Evolutionary conservation across 2,329 filamentous ascomycete species (phyloP), one percentile per base, ranked within the genome.

Genomic region (Colletotrichum plurivorum): DNA sequence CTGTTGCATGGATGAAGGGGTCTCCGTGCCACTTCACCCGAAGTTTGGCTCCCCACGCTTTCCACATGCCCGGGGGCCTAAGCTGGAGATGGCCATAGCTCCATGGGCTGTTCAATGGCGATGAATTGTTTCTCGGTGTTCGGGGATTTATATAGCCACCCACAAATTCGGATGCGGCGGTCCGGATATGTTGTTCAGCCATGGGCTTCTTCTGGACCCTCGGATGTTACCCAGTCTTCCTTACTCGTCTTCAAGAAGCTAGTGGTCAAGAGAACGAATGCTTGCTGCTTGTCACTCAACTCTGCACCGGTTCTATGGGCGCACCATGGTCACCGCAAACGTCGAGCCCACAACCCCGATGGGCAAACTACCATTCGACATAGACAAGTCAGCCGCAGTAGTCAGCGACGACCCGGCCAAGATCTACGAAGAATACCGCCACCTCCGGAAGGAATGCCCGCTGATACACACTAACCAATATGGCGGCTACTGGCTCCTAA

Each of bases 401-500:
- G 48, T 71, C 45, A 72, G 71, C 63, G 62, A 73, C 53, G 67
- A 74, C 43, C 65, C 69, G 4, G 43, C 53, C 12, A 54, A 67
- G 49, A 73, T 74, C 10, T 70, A 73, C 49, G 54, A 56, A 18
- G 72, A 74, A 25, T 74, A 74, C 56, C 63, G 63, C 43, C 52
- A 69, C 25, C 67, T 74, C 25, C 71, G 71, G 12, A 48, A 63
- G 10, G 45, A 68, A 25, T 74, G 73, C 41, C 73, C 73, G 1
- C 22, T 74, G 1, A 60, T 70, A 16, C 63, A 72, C 49, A 74
- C 73, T 15, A 71, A 7, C 2, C 68, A 71, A 41, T 74, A 72
- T 55, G 68, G 68, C 5, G 73, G 73, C 18, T 74, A 74, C 46
- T 73, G 71, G 68, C 71, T 73, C 22, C 63, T 74, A 48, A 74